Conservation (phyloP, 108 stramenopile genomes). For the Cyclotella sp. region DNA sequence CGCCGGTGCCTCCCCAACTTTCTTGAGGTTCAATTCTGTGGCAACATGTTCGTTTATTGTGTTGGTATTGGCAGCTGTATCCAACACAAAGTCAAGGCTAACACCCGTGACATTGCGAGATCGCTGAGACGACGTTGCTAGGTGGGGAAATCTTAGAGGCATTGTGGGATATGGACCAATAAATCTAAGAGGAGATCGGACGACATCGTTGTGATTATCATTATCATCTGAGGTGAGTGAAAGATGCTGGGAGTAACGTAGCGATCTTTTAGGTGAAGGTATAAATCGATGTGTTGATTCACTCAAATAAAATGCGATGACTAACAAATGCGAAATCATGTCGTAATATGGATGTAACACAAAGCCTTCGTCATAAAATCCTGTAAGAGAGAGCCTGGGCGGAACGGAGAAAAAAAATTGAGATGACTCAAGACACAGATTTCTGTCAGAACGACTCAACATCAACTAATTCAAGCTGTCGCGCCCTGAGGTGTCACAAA, state of each 20-base stretch:
- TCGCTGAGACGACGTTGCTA: slow-evolving; percentile 71
- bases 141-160: slow-evolving; percentile 70
- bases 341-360: too few species aligned
- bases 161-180: slow-evolving; percentile 76
- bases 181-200: slow-evolving; percentile 67
- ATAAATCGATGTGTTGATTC: background rate
- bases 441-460: too few species aligned
- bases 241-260: background rate
- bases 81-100: slow-evolving; percentile 73
- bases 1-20: slow-evolving; percentile 63
- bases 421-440: too few species aligned
- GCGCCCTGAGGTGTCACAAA: too few species aligned
- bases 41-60: slow-evolving; percentile 76
- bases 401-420: too few species aligned
- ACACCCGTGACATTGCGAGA: slow-evolving; percentile 66
- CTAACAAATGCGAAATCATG: background rate
- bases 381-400: too few species aligned
- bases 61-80: slow-evolving; percentile 81
- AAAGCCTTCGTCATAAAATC: too few species aligned
- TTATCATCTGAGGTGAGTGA: background rate
- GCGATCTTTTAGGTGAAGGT: background rate
- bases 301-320: background rate
- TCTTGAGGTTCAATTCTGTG: slow-evolving; percentile 56
- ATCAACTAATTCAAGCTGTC: too few species aligned
- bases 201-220: slow-evolving; percentile 23